Evolutionary conservation across 1,284 basidiomycete species (phyloP), one percentile per base, ranked within the genome.

Genomic region (Microbotryum violaceum): DNA sequence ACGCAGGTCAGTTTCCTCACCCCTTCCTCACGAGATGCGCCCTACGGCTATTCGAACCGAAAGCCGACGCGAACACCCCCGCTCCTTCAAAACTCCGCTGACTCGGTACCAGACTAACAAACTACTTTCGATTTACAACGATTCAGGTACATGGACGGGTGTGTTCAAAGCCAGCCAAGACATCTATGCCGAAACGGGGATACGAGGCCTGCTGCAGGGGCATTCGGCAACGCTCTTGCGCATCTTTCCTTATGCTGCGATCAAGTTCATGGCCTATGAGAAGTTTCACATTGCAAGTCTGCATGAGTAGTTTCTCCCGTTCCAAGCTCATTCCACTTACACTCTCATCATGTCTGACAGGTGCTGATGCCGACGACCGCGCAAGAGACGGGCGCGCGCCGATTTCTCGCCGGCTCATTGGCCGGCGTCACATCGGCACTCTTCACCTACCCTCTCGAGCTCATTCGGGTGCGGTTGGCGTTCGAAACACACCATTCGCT

Each of bases 191-290:
- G 73, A 86, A 21, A 79, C 80, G 54, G 96, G 96, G 2, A 66
- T 85, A 10, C 78, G 85, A 56, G 94, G 91, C 0, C 79, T 99
- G 50, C 85, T 97, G 65, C 93, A 97, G 79, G 96, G 96, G 2
- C 94, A 99, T 76, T 91, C 89, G 27, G 89, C 91, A 29, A 97
- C 94, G 6, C 79, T 84, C 49, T 69, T 83, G 49, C 74, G 82
- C 45, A 82, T 83, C 61, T 97, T 97, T 74, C 94, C 96, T 1
- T 96, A 98, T 75, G 96, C 96, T 47, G 91, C 88, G 56, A 89
- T 98, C 76, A 97, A 97, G 77, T 99, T 93, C 74, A 93, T 97
- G 87, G 85, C 90, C 3, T 99, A 98, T 75, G 93, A 97, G 76
- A 85, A 88, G 75, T 78, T 88, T 58, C 88, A 88, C 77, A 78